A percentile compares a stretch with the other conserved stretches of the same genome.
Conservation (phyloP, 2,329 filamentous ascomycete genomes). For the Epichloe hybrida region DNA sequence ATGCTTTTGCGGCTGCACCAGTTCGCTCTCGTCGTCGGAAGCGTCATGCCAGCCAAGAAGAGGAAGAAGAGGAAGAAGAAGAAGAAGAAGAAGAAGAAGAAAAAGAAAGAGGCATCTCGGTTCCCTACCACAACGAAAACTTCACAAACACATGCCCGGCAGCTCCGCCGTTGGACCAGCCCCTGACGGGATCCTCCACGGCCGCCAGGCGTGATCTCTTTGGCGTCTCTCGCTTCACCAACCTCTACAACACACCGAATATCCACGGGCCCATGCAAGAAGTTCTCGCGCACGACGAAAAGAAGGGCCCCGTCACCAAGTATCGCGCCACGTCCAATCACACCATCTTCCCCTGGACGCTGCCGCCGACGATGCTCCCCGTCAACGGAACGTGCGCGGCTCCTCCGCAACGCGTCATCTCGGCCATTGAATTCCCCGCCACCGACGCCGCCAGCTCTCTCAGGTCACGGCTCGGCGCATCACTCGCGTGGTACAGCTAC, state of each 20-base stretch:
- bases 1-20: not conserved
- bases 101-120: conserved; percentile 5
- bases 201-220: conserved; percentile 73
- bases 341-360: conserved; percentile 85
- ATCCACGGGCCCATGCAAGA: conserved; percentile 34
- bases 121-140: conserved; percentile 27
- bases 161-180: conserved; percentile 37
- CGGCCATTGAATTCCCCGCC: conserved; percentile 50
- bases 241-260: conserved; percentile 64
- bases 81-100: not conserved
- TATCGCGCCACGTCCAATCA: conserved; percentile 55
- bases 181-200: conserved; percentile 64
- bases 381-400: conserved; percentile 62
- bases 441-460: conserved; percentile 24
- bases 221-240: conserved; percentile 74
- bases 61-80: not conserved
- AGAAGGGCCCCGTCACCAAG: conserved; percentile 23
- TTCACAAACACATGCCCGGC: conserved; percentile 54
- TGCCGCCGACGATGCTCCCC: conserved; percentile 64
- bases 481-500: conserved; percentile 21
- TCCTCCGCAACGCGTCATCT: conserved; percentile 56
- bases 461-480: conserved; percentile 18
- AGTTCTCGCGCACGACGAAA: conserved; percentile 29
- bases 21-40: not conserved
- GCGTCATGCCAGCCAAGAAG: not conserved